Evolutionary conservation across 2,329 filamentous ascomycete species (phyloP).

Genomic region (Fusarium floridanum): DNA sequence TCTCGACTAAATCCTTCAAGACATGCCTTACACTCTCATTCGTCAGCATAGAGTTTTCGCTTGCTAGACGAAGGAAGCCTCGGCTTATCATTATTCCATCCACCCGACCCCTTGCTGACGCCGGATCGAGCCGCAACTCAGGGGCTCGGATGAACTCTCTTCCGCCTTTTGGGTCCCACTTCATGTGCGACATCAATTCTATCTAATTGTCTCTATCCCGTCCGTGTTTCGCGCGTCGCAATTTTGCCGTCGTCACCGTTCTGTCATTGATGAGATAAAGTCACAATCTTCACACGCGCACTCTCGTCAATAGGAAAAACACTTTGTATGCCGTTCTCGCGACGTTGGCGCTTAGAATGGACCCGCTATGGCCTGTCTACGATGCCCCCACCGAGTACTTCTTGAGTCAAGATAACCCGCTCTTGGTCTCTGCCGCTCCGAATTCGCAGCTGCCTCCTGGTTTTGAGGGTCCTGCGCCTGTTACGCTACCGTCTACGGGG

Average conservation of each 20-base stretch:
- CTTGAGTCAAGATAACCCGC: background rate
- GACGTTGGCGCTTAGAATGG: background rate
- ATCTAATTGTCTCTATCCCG: slow-evolving; percentile 1
- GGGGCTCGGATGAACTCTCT: background rate
- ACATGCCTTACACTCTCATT: background rate
- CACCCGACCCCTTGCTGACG: background rate
- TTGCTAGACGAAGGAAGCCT: background rate
- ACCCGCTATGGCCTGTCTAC: background rate
- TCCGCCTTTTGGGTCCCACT: background rate
- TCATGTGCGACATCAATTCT: background rate
- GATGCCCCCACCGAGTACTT: background rate
- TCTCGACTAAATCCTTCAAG: background rate
- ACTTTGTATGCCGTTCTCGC: background rate
- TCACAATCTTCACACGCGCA: background rate
- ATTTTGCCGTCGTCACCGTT: background rate
- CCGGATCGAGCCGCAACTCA: background rate
- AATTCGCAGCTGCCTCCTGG: background rate
- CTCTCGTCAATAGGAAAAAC: background rate
- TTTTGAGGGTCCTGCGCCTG: background rate
- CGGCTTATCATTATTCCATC: background rate
- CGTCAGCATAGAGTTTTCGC: background rate
- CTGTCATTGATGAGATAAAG: background rate
- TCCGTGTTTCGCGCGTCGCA: background rate
- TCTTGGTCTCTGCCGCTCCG: background rate
- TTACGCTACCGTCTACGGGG: background rate